These are phyloP conservation scores for Heritiera fomes DNA, from an alignment of 345 rosid species.

Conservation along the genomic window DNA sequence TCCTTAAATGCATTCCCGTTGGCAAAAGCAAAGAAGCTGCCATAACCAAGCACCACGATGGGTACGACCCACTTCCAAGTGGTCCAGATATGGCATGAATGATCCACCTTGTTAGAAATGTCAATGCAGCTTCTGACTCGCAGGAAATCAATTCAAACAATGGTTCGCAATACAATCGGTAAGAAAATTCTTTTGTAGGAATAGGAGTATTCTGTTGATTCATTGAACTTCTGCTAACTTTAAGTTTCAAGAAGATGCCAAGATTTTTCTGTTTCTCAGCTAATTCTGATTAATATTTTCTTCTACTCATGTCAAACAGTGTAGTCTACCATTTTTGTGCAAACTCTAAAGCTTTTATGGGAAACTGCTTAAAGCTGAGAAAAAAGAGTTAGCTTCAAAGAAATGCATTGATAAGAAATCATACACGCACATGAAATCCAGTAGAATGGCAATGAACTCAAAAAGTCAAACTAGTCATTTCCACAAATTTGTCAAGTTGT, in stretches of 20 bases:
- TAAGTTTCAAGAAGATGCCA: background rate
- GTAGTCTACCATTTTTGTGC: background rate
- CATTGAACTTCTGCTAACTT: background rate
- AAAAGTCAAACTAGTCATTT: background rate
- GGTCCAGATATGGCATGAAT: conserved; percentile 56
- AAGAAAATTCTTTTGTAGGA: background rate
- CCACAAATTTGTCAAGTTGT: background rate
- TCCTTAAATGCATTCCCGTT: conserved; percentile 65
- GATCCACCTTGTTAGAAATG: background rate
- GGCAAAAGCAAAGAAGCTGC: conserved; percentile 26
- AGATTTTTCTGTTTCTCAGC: background rate
- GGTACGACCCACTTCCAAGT: conserved; percentile 62
- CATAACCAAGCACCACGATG: conserved; percentile 43
- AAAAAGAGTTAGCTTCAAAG: background rate
- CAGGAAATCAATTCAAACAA: background rate
- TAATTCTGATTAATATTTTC: background rate
- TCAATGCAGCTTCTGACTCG: background rate
- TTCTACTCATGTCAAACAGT: background rate
- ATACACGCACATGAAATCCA: background rate
- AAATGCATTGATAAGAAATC: background rate
- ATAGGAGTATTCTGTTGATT: background rate
- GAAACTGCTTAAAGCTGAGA: background rate
- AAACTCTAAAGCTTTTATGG: background rate
- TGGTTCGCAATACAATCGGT: background rate
- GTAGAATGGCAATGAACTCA: background rate